These are phyloP conservation scores for Blepharisma undulans DNA, from an alignment of 169 alveolate genomes.

Conservation along the genomic window DNA sequence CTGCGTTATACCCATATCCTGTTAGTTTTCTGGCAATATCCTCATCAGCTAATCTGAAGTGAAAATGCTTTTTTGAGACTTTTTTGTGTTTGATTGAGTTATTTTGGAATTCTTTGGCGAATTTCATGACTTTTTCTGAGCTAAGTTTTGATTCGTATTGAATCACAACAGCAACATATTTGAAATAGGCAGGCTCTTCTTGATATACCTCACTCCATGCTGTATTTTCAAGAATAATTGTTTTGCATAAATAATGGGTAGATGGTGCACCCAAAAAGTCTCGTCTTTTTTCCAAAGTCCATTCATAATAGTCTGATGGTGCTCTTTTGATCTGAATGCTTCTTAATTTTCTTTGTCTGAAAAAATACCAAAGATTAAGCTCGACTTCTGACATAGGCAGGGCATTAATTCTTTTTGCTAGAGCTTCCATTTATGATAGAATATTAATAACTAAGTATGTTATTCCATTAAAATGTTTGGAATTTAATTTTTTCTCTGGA, in stretches of 20 bases:
- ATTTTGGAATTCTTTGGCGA: slow-evolving; percentile 56
- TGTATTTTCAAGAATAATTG: slow-evolving; percentile 70
- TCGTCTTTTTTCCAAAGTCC: slow-evolving; percentile 59
- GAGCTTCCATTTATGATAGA: background rate
- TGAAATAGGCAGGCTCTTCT: slow-evolving; percentile 56
- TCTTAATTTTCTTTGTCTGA: background rate
- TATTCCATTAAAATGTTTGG: background rate
- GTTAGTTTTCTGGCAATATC: slow-evolving; percentile 72
- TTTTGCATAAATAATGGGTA: slow-evolving; percentile 69
- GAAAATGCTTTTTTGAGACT: slow-evolving; percentile 64
- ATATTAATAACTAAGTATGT: background rate
- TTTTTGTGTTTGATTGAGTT: background rate
- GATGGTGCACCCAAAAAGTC: slow-evolving; percentile 62
- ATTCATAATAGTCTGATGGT: slow-evolving; percentile 63
- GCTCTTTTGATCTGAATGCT: slow-evolving; percentile 60
- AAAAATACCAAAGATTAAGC: background rate
- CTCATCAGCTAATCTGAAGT: slow-evolving; percentile 71
- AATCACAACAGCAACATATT: slow-evolving; percentile 63
- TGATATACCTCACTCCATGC: slow-evolving; percentile 46
- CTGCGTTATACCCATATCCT: slow-evolving; percentile 76
- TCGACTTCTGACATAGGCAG: slow-evolving; percentile 28
- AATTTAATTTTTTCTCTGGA: background rate
- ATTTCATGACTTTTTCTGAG: slow-evolving; percentile 62
- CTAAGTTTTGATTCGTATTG: slow-evolving; percentile 65
- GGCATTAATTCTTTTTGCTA: background rate